Conservation (phyloP, 1,284 basidiomycete genomes). For the Ustilago tritici region DNA sequence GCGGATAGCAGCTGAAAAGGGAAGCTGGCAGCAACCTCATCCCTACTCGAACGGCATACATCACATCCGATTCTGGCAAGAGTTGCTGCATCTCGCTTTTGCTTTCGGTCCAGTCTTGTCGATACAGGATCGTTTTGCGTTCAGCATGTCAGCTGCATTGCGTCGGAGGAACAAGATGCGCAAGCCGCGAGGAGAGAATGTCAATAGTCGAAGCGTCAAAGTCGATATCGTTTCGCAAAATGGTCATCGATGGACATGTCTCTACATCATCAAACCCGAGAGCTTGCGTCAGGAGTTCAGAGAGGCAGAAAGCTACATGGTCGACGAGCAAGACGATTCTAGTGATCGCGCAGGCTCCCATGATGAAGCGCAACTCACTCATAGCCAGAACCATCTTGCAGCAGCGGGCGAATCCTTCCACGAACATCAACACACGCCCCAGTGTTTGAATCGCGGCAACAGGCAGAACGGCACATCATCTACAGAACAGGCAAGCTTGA, state of each 20-base stretch:
- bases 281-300: slow-evolving; percentile 54
- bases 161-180: slow-evolving; percentile 33
- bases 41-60: slow-evolving; percentile 56
- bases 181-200: slow-evolving; percentile 13
- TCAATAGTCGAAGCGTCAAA: slow-evolving; percentile 45
- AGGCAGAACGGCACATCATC: not conserved
- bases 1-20: slow-evolving; percentile 26
- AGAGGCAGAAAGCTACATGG: slow-evolving; percentile 58
- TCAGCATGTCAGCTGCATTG: slow-evolving; percentile 26
- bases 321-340: slow-evolving; percentile 19
- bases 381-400: slow-evolving; percentile 8
- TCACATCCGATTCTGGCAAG: slow-evolving; percentile 52
- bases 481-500: not conserved
- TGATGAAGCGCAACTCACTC: slow-evolving; percentile 6
- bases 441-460: slow-evolving; percentile 1
- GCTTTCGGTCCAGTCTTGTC: slow-evolving; percentile 38
- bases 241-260: slow-evolving; percentile 50
- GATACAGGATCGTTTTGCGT: slow-evolving; percentile 43
- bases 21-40: slow-evolving; percentile 40
- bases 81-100: slow-evolving; percentile 46
- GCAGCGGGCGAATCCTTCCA: slow-evolving; percentile 13
- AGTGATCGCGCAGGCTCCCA: slow-evolving; percentile 24
- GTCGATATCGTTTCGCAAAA: slow-evolving; percentile 55
- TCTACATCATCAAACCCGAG: slow-evolving; percentile 50
- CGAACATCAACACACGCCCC: slow-evolving; percentile 21